These are phyloP conservation scores for Fusarium nanum DNA, from an alignment of 2,329 filamentous ascomycete genomes.

Conservation along the genomic window DNA sequence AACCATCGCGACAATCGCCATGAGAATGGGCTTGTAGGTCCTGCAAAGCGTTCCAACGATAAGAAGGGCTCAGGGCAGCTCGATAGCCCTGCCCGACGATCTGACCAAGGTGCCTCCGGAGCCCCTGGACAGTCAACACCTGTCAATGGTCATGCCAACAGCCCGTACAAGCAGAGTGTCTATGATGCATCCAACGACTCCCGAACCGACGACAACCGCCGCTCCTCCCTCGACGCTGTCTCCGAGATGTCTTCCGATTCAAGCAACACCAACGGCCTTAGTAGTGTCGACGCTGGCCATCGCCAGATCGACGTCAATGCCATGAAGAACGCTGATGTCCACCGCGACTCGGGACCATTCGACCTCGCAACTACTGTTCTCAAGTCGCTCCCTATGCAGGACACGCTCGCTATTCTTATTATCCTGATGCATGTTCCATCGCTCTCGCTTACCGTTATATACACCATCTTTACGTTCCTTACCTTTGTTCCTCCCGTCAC, in stretches of 20 bases:
- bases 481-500: conserved; percentile 90
- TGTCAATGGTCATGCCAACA: conserved; percentile 49
- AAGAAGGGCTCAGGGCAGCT: conserved; percentile 61
- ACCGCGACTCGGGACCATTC: conserved; percentile 77
- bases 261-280: conserved; percentile 53
- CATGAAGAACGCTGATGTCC: conserved; percentile 74
- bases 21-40: conserved; percentile 86
- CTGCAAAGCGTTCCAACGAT: conserved; percentile 54
- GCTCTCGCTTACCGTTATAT: conserved; percentile 86
- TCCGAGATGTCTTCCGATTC: conserved; percentile 69
- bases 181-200: conserved; percentile 54
- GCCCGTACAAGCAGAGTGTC: conserved; percentile 50
- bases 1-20: conserved; percentile 80
- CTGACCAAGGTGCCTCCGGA: conserved; percentile 48
- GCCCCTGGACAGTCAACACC: conserved; percentile 49
- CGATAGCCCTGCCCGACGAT: conserved; percentile 54
- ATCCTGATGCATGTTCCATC: conserved; percentile 93
- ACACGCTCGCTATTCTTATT: conserved; percentile 96
- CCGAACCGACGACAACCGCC: conserved; percentile 58
- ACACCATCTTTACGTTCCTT: conserved; percentile 90
- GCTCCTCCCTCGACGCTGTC: conserved; percentile 62
- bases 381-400: conserved; percentile 87
- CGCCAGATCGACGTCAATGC: conserved; percentile 78
- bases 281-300: conserved; percentile 62
- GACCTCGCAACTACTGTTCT: conserved; percentile 87